Base-by-base conservation (phyloP, 352 stramenopile species). In the Globisporangium solare region DNA sequence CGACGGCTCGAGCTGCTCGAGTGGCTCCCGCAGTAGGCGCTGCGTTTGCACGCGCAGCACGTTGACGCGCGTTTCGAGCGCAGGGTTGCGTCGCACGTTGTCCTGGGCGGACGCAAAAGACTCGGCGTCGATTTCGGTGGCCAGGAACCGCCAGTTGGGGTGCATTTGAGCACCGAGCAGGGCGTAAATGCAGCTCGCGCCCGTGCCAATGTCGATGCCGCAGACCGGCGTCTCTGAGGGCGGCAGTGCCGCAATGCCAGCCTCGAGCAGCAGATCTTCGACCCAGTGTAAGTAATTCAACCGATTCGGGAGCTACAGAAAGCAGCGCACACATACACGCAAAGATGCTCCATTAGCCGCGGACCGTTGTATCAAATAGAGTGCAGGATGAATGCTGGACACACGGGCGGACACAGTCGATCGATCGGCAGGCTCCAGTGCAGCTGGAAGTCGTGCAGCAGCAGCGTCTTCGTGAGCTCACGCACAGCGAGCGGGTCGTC, bases 211-310 rank as follows among this genome's bases (percentile, higher is more conserved):
- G 64, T 99, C 96, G 45, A 99, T 86, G 13, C 93, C 96, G 35
- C 55, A 66, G 13, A 93, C 71, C 2, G 51, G 18, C 15, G 31
- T 46, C 39, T 42, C 51, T 58, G 50, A 37, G 43, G 53, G 3
- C 22, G 49, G 24, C 67, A 82, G 75, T 2, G 60, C 52, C 35
- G 63, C 67, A 32, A 75, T 53, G 32, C 66, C 56, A 22, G 57
- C 70, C 21, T 82, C 62, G 12, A 79, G 54, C 17, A 99, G 67
- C 52, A 98, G 72, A 51, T 98, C 82, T 70, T 95, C 83, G 51
- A 99, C 84, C 96, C 96, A 99, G 60, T 93, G 89, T 12, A 98
- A 66, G 69, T 99, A 99, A 78, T 98, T 99, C 39, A 98, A 83
- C 14, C 86, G 82, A 58, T 94, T 94, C 6, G 86, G 75, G 18